These are phyloP conservation scores for Paraurostyla sp. DNA, from an alignment of 73 alveolate species.

Conservation along the genomic window DNA sequence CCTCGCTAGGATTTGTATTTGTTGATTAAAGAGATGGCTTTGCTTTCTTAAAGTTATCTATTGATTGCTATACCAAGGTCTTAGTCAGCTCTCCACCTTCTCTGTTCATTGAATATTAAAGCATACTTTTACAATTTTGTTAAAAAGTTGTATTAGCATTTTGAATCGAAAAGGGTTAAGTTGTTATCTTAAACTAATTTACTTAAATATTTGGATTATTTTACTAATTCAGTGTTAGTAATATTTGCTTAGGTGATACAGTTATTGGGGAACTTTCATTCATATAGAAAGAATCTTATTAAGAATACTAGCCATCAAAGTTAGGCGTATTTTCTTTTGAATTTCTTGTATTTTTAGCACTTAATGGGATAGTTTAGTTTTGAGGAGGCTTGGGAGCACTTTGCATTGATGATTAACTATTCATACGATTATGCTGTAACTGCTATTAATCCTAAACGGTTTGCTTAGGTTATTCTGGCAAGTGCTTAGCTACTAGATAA, in stretches of 20 bases:
- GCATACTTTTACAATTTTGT: neutral
- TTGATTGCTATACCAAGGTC: neutral
- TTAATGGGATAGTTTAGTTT: neutral
- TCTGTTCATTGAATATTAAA: neutral
- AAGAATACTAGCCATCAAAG: neutral
- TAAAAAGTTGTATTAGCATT: neutral
- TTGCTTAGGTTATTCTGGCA: neutral
- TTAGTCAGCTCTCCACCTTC: neutral
- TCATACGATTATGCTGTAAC: neutral
- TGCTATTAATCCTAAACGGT: neutral
- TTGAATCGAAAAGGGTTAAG: neutral
- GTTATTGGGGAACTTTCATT: too few relatives aligned
- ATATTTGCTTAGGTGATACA: neutral
- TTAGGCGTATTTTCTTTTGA: constrained; percentile 12
- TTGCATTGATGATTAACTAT: neutral
- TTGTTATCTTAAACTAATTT: neutral
- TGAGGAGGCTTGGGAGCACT: constrained; percentile 30
- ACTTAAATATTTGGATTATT: neutral
- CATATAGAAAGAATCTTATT: neutral
- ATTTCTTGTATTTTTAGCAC: neutral
- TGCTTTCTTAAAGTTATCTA: neutral
- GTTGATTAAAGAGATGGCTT: neutral
- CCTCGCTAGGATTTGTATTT: neutral
- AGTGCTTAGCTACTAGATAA: constrained; percentile 10
- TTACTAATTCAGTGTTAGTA: neutral